These are phyloP conservation scores for Gypsophila paniculata DNA, from an alignment of 179 eudicot genomes.

Conservation along the genomic window DNA sequence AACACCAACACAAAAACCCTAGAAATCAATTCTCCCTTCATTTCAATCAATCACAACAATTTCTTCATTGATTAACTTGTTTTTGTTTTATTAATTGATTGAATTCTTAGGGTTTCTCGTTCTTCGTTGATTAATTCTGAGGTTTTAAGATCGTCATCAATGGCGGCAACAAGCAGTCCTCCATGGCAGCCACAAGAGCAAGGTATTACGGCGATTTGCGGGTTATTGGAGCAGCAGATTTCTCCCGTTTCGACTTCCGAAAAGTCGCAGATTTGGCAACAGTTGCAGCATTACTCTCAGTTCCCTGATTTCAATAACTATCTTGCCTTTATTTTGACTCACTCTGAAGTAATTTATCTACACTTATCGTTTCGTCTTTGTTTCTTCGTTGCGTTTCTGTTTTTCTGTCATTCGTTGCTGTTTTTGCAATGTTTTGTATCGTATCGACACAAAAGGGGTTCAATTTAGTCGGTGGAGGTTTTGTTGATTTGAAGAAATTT, in stretches of 20 bases:
- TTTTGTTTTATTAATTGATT: not conserved
- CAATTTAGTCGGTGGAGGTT: not conserved
- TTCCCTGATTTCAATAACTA: constrained; percentile 92
- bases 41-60: not conserved
- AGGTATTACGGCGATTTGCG: constrained; percentile 81
- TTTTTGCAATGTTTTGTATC: not conserved
- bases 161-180: constrained; percentile 25
- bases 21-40: not conserved
- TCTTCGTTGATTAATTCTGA: not conserved
- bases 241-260: constrained; percentile 62
- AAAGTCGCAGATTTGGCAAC: constrained; percentile 76
- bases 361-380: not conserved
- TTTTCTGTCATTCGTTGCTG: not conserved
- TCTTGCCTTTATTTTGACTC: constrained; percentile 73
- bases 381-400: not conserved
- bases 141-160: constrained; percentile 24
- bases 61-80: not conserved
- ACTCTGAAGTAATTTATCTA: constrained; percentile 52
- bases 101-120: not conserved
- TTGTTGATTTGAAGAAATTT: not conserved
- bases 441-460: not conserved
- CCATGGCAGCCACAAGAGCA: constrained; percentile 90
- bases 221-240: constrained; percentile 77
- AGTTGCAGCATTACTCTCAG: constrained; percentile 76
- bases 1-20: not conserved